Evolutionary conservation across 2,329 filamentous ascomycete species (phyloP).

Genomic region (Venturia nashicola): DNA sequence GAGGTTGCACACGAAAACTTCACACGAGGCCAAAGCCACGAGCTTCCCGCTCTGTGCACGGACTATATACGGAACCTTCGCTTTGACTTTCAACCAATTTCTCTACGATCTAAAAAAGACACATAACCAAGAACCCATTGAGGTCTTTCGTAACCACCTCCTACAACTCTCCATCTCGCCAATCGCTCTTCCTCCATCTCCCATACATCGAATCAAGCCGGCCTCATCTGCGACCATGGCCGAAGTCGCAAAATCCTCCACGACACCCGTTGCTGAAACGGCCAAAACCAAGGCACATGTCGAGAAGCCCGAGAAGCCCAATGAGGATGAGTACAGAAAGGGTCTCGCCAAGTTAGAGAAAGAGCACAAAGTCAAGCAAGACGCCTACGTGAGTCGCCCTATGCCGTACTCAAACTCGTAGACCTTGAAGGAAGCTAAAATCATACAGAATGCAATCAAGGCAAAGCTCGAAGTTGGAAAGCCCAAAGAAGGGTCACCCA

Average conservation of each 20-base stretch:
- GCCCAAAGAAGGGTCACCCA: conserved; percentile 70
- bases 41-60: not conserved
- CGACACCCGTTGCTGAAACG: not conserved
- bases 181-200: not conserved
- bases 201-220: not conserved
- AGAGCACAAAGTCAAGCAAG: conserved; percentile 66
- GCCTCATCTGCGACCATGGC: conserved; percentile 5
- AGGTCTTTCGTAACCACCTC: not conserved
- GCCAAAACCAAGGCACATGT: conserved; percentile 1
- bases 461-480: conserved; percentile 75
- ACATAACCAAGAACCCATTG: not conserved
- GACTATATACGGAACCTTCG: not conserved
- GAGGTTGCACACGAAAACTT: not conserved
- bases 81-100: not conserved
- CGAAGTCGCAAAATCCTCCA: conserved; percentile 6
- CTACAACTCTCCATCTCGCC: not conserved
- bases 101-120: not conserved
- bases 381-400: conserved; percentile 45
- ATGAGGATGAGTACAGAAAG: conserved; percentile 74
- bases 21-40: not conserved
- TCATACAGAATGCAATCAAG: conserved; percentile 64
- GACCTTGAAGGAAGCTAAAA: conserved; percentile 12
- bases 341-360: conserved; percentile 73
- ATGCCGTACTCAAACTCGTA: conserved; percentile 8
- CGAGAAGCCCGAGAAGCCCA: conserved; percentile 67